phyloP scores from a whole-genome alignment of 164 flowering plant species.

The Vitis vinifera region ASM3070453v1 NC_081819.1:20430501-20431000 shows the following conservation, averaged over 20 bases:
- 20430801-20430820: slow-evolving; percentile 79
- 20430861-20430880: slow-evolving; percentile 76
- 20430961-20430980: slow-evolving; percentile 93
- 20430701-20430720: slow-evolving; percentile 70
- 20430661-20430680: slow-evolving; percentile 30
- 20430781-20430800: slow-evolving; percentile 66
- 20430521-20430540: not conserved
- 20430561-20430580: not conserved
- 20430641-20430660: slow-evolving; percentile 23
- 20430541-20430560: not conserved
- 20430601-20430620: slow-evolving; percentile 91
- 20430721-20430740: slow-evolving; percentile 93
- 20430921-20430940: slow-evolving; percentile 91
- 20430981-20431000: slow-evolving; percentile 79
- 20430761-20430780: slow-evolving; percentile 94
- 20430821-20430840: slow-evolving; percentile 72
- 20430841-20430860: slow-evolving; percentile 98
- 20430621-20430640: slow-evolving; percentile 67
- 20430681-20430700: slow-evolving; percentile 29
- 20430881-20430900: slow-evolving; percentile 70
- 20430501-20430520: too few relatives aligned
- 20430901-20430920: slow-evolving; percentile 96
- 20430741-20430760: slow-evolving; percentile 81
- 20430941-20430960: slow-evolving; percentile 92
- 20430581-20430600: slow-evolving; percentile 52